phyloP scores from a whole-genome alignment of 1,284 basidiomycete genomes.

The Pterulicium gracile region DNA sequence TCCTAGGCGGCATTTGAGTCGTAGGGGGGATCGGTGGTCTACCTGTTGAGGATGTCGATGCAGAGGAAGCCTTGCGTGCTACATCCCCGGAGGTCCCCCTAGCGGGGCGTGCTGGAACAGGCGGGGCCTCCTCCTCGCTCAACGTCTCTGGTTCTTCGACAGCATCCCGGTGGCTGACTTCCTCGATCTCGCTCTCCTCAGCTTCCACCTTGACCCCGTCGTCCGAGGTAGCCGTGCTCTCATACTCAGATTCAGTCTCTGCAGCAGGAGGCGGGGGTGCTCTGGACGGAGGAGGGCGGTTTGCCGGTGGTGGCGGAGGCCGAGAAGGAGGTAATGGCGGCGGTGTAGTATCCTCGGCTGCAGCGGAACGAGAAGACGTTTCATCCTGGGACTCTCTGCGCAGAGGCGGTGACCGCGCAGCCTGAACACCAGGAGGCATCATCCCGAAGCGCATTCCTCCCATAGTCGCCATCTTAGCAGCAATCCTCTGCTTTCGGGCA shows the following conservation, averaged over 20 bases:
- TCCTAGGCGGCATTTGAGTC: slow-evolving; percentile 17
- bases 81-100: slow-evolving; percentile 18
- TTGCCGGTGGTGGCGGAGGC: slow-evolving; percentile 12
- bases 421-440: slow-evolving; percentile 36
- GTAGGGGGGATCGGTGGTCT: slow-evolving; percentile 32
- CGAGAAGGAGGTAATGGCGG: slow-evolving; percentile 9
- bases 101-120: slow-evolving; percentile 25
- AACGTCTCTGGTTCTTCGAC: slow-evolving; percentile 30
- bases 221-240: slow-evolving; percentile 33
- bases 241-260: slow-evolving; percentile 33
- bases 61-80: slow-evolving; percentile 19
- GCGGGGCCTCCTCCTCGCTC: slow-evolving; percentile 29
- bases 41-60: slow-evolving; percentile 15
- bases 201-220: slow-evolving; percentile 53
- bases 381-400: slow-evolving; percentile 17
- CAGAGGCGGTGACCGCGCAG: slow-evolving; percentile 19
- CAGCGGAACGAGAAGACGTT: slow-evolving; percentile 7
- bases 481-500: slow-evolving; percentile 58
- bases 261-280: slow-evolving; percentile 24
- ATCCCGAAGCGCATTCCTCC: slow-evolving; percentile 73
- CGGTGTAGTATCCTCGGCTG: slow-evolving; percentile 13
- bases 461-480: slow-evolving; percentile 58
- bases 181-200: slow-evolving; percentile 60
- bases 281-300: slow-evolving; percentile 18
- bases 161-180: slow-evolving; percentile 44